Base-by-base conservation (phyloP, 2,329 filamentous ascomycete species). In the Pseudodiploospora longispora region DNA sequence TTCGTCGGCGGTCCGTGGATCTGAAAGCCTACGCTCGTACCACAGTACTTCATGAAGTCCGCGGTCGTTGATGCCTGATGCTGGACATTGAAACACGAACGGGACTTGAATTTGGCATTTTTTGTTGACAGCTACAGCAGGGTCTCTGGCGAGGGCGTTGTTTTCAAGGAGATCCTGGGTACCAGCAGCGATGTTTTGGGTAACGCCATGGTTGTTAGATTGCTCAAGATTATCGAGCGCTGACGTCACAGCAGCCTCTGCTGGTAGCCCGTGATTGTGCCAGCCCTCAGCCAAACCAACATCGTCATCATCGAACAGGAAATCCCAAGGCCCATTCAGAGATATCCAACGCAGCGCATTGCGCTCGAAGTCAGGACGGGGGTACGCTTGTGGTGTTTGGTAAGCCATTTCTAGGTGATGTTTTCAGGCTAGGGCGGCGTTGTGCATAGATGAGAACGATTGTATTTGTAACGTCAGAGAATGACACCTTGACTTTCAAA, bases 41-140 rank as follows among this genome's bases (percentile, higher is more conserved):
- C 81, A 85, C 6, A 85, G 57, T 4, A 84, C 75, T 58, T 84
- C 79, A 55, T 85, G 82, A 3, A 78, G 77, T 40, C 73, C 76
- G 43, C 72, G 72, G 31, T 82, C 73, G 47, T 75, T 69, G 50
- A 84, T 76, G 2, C 79, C 78, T 0, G 80, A 83, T 0, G 80
- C 80, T 0, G 74, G 73, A 5, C 74, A 72, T 56, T 85, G 82
- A 53, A 83, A 85, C 2, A 78, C 80, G 50, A 75, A 85, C 0
- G 81, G 81, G 0, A 85, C 79, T 32, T 71, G 66, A 49, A 85
- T 84, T 7, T 69, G 65, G 28, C 68, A 67, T 55, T 74, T 77
- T 9, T 59, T 53, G 46, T 74, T 60, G 12, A 43, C 27, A 9
- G 61, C 62, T 1, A 53, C 49, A 9, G 57, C 49, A 2, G 50